Evolutionary conservation across 78 protist genomes (phyloP), one percentile per base, ranked within the genome.

Genomic region (Mastigamoeba balamuthi): DNA sequence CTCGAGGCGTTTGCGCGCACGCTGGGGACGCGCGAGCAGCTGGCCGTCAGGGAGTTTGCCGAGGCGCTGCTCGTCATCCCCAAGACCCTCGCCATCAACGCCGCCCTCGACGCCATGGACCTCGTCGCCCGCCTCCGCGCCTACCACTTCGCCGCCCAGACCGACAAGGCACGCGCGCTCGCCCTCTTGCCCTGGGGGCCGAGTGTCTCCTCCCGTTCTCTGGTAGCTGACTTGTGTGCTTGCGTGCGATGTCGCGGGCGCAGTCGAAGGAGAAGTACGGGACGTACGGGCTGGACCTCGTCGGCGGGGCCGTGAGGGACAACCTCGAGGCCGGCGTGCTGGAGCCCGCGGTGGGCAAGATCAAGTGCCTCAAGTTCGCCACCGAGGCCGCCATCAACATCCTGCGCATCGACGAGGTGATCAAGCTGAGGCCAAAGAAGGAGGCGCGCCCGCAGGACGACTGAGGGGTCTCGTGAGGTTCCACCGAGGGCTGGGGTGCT

Each of bases 321-420:
- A 94, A 92, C 82, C 10, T 97, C 10, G 69, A n/a, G 35, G 92
- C 89, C 1, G 99, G 99, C 27, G 97, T 98, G 30, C 66, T 98
- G 37, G 99, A 98, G 87, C 99, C 99, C 2, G 89, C 97, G 17
- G 29, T 96, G 58, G 43, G 87, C 41, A 98, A 98, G 82, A 65
- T 94, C 44, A 97, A 97, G 85, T 64, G 86, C 66, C 69, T 98
- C 72, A 75, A 91, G 72, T 94, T 92, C 63, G 99, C 99, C 69
- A 96, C 99, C 25, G 99, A 98, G 87, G 99, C 99, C 2, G 99
- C 99, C 44, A 91, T 96, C 64, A 87, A 96, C 25, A 93, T 96
- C 42, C 89, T 96, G 10, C 85, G 99, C 40, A 95, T 96, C 39
- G 99, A 96, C 76, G 99, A 96, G 72, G 40, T 85, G 68, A 95